These are phyloP conservation scores for Tieghemostelium lacteum DNA, from an alignment of 78 protist genomes.

Conservation along the genomic window DNA sequence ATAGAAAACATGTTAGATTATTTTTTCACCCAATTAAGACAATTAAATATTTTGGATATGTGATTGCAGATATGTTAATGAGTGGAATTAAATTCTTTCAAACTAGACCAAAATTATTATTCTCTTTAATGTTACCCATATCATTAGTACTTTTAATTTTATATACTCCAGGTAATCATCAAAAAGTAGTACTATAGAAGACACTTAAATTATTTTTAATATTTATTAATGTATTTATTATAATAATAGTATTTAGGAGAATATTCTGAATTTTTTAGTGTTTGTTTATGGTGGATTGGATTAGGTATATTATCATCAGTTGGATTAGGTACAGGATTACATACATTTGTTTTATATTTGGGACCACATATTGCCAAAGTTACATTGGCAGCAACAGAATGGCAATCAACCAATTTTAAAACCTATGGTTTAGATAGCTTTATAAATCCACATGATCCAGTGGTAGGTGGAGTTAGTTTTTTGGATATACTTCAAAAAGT, in stretches of 20 bases:
- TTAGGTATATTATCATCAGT: conserved; percentile 66
- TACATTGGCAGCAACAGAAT: conserved; percentile 84
- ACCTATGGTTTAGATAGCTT: conserved; percentile 64
- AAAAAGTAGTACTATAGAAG: conserved; percentile 7
- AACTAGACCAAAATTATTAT: conserved; percentile 47
- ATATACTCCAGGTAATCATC: conserved; percentile 69
- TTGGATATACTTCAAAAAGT: conserved; percentile 44
- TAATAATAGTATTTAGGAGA: not conserved
- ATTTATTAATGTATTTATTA: not conserved
- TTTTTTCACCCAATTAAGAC: conserved; percentile 50
- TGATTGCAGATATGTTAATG: conserved; percentile 6
- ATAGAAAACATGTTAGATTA: conserved; percentile 64
- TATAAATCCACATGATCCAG: conserved; percentile 23
- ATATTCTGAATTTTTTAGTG: conserved; percentile 44
- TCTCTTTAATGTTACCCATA: conserved; percentile 2
- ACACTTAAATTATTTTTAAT: not conserved
- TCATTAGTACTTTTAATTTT: not conserved
- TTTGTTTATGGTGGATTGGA: conserved; percentile 78
- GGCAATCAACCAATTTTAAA: conserved; percentile 62
- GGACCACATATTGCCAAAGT: conserved; percentile 88
- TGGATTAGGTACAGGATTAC: conserved; percentile 85
- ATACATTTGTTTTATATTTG: conserved; percentile 83
- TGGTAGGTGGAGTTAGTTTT: conserved; percentile 22
- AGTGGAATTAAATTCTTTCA: conserved; percentile 17
- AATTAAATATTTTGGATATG: conserved; percentile 28